Evolutionary conservation across 2,329 filamentous ascomycete genomes (phyloP).

Genomic region (Neonectria punicea): DNA sequence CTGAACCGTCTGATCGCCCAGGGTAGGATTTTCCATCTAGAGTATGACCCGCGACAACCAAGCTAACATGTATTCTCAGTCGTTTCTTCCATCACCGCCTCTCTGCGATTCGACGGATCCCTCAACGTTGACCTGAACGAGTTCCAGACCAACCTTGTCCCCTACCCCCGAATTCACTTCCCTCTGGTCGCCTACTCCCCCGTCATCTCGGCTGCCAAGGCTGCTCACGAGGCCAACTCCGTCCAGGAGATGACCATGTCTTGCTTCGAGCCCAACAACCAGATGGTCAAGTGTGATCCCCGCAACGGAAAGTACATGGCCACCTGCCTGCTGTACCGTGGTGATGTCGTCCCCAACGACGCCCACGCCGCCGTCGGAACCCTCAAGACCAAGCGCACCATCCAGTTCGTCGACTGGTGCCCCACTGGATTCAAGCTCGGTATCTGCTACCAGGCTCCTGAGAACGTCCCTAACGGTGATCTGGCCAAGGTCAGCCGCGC

Average conservation of each 20-base stretch:
- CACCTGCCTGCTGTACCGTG: slow-evolving; percentile 96
- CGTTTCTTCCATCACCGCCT: slow-evolving; percentile 97
- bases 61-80: slow-evolving; percentile 63
- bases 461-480: slow-evolving; percentile 96
- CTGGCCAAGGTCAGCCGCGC: slow-evolving; percentile 98
- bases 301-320: slow-evolving; percentile 99
- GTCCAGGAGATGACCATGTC: slow-evolving; percentile 98
- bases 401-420: slow-evolving; percentile 99
- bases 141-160: slow-evolving; percentile 99
- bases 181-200: slow-evolving; percentile 96
- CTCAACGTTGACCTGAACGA: slow-evolving; percentile 99
- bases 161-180: slow-evolving; percentile 99
- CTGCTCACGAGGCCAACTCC: slow-evolving; percentile 96
- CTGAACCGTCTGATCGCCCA: slow-evolving; percentile 98
- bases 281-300: slow-evolving; percentile 99
- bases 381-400: slow-evolving; percentile 99
- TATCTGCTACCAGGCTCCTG: slow-evolving; percentile 99
- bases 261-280: slow-evolving; percentile 99
- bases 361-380: slow-evolving; percentile 91
- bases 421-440: slow-evolving; percentile 99
- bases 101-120: slow-evolving; percentile 97
- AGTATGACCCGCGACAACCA: not conserved
- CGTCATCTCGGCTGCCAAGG: slow-evolving; percentile 94
- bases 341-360: slow-evolving; percentile 97
- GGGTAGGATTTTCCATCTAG: slow-evolving; percentile 63